Evolutionary conservation across 2,329 filamentous ascomycete genomes (phyloP).

Genomic region (Aspergillus thermomutatus): DNA sequence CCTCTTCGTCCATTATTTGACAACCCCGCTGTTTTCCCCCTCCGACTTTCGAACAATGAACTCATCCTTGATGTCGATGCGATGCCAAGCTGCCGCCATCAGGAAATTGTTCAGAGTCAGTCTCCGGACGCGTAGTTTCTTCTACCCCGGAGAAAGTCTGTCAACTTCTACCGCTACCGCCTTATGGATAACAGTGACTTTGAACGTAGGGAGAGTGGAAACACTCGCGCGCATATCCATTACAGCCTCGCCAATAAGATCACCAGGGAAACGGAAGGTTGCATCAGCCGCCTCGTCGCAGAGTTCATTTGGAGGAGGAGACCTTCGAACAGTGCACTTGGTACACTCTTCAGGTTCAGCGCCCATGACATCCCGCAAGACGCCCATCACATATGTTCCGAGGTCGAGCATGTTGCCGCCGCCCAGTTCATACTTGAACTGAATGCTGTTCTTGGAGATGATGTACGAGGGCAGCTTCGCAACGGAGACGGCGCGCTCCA

Average conservation of each 20-base stretch:
- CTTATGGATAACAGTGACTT: conserved; percentile 7
- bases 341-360: conserved; percentile 41
- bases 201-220: too few relatives aligned
- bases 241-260: conserved; percentile 32
- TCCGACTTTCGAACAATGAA: conserved; percentile 28
- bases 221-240: too few relatives aligned
- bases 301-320: conserved; percentile 29
- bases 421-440: conserved; percentile 42
- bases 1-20: not conserved
- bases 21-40: conserved; percentile 3
- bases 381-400: conserved; percentile 39
- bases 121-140: conserved; percentile 2
- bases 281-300: conserved; percentile 38
- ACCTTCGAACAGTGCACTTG: conserved; percentile 25
- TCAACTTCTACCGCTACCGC: conserved; percentile 2
- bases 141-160: not conserved
- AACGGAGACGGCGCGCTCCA: conserved; percentile 33
- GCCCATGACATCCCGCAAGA: conserved; percentile 38
- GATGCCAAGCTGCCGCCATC: conserved; percentile 13
- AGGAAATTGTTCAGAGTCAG: conserved; percentile 14
- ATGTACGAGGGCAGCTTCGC: conserved; percentile 28
- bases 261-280: conserved; percentile 41
- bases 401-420: conserved; percentile 34
- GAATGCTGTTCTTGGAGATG: conserved; percentile 40
- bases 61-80: conserved; percentile 30